Base-by-base conservation (phyloP, 345 rosid genomes). In the Acer saccharum region DNA sequence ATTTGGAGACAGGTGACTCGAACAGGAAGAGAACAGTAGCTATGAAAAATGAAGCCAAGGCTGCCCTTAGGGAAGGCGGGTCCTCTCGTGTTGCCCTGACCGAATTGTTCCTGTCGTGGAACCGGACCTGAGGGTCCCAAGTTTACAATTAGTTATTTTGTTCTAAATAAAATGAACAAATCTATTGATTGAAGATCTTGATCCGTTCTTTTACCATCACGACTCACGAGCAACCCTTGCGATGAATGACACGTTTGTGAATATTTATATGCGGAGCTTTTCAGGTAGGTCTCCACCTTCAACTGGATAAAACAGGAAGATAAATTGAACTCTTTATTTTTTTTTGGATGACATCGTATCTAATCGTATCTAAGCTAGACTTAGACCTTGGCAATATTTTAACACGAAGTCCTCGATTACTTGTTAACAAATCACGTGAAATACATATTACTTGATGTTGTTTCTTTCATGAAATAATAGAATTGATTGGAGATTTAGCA, bases 1-100 rank as follows among this genome's bases (percentile, higher is more conserved):
- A 83, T 9, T 80, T 80, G 2, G 78, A 75, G 69, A 81, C 75
- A 21, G 87, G 91, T 3, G 48, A 73, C 16, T 41, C 54, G 39
- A 66, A 84, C 4, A 75, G 86, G 70, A 82, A 84, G 73, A 69
- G 57, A 72, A 68, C 69, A 17, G 17, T 57, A 10, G 80, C 68
- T 0, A 79, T 88, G 90, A 86, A 79, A 77, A 73, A 78, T 10
- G 90, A 80, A 1, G 96, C 90, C 2, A 64, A 43, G 66, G 80
- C 76, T 23, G 94, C 90, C 0, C 2, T 65, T 44, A 77, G 74
- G 1, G 80, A 81, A 4, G 81, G 84, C 16, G 88, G 94, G 12
- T 85, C 90, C 14, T 89, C 91, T 21, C 65, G 17, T 0, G 21
- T 52, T 13, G 84, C 83, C 0, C 68, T 90, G 50, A 25, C 72